Evolutionary conservation across 2,329 filamentous ascomycete genomes (phyloP).

Genomic region (Tolypocladium sp.): DNA sequence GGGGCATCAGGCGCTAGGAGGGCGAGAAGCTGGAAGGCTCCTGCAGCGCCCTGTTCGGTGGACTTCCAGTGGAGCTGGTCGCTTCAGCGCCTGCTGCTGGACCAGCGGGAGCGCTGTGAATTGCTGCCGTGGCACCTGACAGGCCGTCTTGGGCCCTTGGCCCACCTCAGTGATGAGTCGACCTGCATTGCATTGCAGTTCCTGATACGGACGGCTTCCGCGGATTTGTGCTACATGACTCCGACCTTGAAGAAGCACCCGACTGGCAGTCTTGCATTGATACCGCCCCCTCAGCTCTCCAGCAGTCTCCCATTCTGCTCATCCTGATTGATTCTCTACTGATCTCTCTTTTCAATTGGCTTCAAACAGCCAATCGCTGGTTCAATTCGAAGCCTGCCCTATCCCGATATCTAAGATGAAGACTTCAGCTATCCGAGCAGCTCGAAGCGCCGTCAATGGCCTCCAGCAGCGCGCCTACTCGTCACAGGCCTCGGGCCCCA

Average conservation of each 20-base stretch:
- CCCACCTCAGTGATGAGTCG: too few species aligned
- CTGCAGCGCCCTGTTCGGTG: neutral
- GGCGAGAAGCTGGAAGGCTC: neutral
- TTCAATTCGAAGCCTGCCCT: neutral
- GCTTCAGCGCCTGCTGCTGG: neutral
- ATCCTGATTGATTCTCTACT: neutral
- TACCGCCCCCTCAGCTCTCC: neutral
- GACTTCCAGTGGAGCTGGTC: neutral
- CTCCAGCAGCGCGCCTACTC: slow-evolving; percentile 34
- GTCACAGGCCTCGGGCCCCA: slow-evolving; percentile 38
- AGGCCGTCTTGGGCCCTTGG: neutral
- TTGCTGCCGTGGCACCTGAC: neutral
- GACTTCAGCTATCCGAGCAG: slow-evolving; percentile 20
- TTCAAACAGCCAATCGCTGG: neutral
- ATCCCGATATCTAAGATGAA: slow-evolving; percentile 18
- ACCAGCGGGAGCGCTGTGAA: neutral
- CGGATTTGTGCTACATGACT: neutral
- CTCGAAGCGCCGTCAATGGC: slow-evolving; percentile 22
- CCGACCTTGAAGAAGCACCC: neutral
- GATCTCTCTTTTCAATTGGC: neutral
- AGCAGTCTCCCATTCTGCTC: neutral
- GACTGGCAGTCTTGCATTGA: neutral
- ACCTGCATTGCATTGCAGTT: neutral
- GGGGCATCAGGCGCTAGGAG: too few species aligned
- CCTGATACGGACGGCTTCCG: neutral